Conservation (phyloP, 768 basidiomycete species). For the Lactarius trivialis region DNA sequence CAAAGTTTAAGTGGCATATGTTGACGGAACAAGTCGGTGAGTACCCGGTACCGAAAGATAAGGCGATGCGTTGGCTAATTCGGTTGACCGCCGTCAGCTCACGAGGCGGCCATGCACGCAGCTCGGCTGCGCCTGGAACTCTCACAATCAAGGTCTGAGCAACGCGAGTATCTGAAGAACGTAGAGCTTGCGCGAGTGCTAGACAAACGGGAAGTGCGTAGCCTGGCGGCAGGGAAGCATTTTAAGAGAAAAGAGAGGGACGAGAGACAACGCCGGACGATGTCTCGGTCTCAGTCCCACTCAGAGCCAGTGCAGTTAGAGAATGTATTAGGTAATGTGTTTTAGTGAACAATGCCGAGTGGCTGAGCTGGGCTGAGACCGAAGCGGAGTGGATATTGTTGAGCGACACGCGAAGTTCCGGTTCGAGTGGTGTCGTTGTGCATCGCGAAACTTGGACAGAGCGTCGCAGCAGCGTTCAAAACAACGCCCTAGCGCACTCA, state of each 20-base stretch:
- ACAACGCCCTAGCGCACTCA: constrained; percentile 34
- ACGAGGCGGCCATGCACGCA: constrained; percentile 83
- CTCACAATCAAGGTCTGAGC: constrained; percentile 79
- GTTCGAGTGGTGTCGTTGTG: constrained; percentile 29
- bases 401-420: constrained; percentile 16
- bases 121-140: constrained; percentile 90
- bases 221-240: constrained; percentile 33
- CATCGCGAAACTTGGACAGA: constrained; percentile 57
- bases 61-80: not conserved
- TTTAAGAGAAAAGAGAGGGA: constrained; percentile 24
- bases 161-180: constrained; percentile 87
- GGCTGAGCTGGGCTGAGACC: constrained; percentile 10
- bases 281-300: not conserved
- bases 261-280: not conserved
- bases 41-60: constrained; percentile 34
- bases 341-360: constrained; percentile 26
- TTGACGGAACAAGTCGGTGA: constrained; percentile 95
- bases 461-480: constrained; percentile 35
- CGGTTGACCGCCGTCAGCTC: constrained; percentile 45
- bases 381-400: constrained; percentile 39
- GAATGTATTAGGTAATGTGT: constrained; percentile 29
- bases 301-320: not conserved
- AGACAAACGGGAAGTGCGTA: constrained; percentile 61
- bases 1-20: constrained; percentile 99
- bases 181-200: constrained; percentile 88